Percentiles rank a stretch among this genome's conserved stretches.
Evolutionary conservation across 164 flowering plant species (phyloP).

Genomic region (Houttuynia cordata): DNA sequence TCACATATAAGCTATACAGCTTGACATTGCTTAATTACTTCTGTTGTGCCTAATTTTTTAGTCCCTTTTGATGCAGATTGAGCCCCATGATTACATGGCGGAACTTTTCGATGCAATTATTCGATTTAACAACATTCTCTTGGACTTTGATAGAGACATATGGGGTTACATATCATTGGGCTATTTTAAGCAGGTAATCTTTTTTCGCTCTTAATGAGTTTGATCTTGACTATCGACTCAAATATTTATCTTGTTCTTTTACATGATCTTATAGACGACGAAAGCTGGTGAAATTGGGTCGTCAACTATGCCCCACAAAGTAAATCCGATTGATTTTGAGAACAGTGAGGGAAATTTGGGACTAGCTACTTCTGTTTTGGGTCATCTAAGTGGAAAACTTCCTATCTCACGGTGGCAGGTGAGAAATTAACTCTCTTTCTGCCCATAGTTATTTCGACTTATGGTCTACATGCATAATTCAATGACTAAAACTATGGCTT

Average conservation of each 20-base stretch:
- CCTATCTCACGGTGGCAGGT: conserved; percentile 99
- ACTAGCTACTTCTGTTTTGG: conserved; percentile 54
- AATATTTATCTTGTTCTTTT: background rate
- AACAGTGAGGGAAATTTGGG: conserved; percentile 98
- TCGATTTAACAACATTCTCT: conserved; percentile 66
- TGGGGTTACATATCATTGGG: conserved; percentile 87
- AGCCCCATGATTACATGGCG: conserved; percentile 94
- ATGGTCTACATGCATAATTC: background rate
- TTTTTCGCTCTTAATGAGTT: background rate
- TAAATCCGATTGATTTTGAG: conserved; percentile 97
- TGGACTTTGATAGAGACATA: conserved; percentile 78
- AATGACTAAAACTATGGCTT: no score
- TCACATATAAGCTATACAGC: background rate
- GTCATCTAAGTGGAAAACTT: conserved; percentile 65
- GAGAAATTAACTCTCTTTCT: background rate
- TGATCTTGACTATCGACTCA: no score
- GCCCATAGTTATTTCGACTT: background rate
- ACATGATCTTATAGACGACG: conserved; percentile 40
- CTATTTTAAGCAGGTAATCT: conserved; percentile 84
- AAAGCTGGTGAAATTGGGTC: conserved; percentile 99
- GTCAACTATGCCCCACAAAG: conserved; percentile 99
- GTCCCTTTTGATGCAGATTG: conserved; percentile 52
- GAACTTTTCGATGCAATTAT: conserved; percentile 54
- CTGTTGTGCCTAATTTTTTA: background rate
- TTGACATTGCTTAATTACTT: background rate